Evolutionary conservation across 2,329 filamentous ascomycete genomes (phyloP).

Genomic region (Penicillium decumbens): DNA sequence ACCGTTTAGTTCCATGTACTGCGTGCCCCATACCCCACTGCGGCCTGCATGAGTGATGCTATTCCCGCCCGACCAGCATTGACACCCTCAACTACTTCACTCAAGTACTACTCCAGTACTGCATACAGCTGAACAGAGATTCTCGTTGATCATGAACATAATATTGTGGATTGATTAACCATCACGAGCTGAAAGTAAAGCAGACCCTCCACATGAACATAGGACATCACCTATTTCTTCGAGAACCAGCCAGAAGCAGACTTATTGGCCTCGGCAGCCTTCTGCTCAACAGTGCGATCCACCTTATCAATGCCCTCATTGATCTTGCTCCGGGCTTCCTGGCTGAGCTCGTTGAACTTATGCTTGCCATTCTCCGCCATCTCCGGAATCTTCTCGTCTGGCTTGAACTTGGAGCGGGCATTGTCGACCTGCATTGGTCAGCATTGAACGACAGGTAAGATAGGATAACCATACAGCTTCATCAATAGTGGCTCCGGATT

Average conservation of each 20-base stretch:
- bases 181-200: neutral
- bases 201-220: neutral
- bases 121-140: neutral
- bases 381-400: conserved; percentile 58
- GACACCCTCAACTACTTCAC: neutral
- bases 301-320: conserved; percentile 64
- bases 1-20: neutral
- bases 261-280: conserved; percentile 75
- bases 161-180: neutral
- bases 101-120: neutral
- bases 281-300: conserved; percentile 75
- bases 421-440: conserved; percentile 50
- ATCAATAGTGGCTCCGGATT: conserved; percentile 64
- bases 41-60: neutral
- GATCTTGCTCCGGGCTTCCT: conserved; percentile 56
- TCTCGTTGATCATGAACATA: neutral
- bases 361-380: conserved; percentile 56
- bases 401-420: conserved; percentile 53
- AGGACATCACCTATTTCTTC: conserved; percentile 27
- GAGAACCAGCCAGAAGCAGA: conserved; percentile 84
- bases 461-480: conserved; percentile 55
- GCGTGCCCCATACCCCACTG: neutral
- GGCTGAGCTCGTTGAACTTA: conserved; percentile 58
- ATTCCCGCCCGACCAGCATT: neutral
- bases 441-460: neutral